Conservation (phyloP, 331 rosid genomes). For the Prunus yedoensis region DNA sequence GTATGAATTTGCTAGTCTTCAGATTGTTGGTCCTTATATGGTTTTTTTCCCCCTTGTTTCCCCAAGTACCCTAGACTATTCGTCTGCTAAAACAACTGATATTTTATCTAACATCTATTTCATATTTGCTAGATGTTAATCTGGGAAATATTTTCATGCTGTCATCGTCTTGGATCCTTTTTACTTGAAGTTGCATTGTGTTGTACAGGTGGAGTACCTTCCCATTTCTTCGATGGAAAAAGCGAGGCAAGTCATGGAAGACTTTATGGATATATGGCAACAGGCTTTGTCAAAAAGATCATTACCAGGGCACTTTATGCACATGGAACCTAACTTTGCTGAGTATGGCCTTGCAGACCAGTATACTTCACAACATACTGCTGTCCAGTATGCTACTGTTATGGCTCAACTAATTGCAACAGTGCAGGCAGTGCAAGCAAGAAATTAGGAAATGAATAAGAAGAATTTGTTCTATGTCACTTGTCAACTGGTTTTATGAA, state of each 20-base stretch:
- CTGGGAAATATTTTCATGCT: not conserved
- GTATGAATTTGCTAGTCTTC: not conserved
- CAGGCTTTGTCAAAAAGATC: conserved; percentile 73
- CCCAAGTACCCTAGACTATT: too few species aligned
- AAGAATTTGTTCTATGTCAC: conserved; percentile 3
- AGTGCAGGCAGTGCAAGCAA: conserved; percentile 49
- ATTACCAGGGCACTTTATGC: conserved; percentile 82
- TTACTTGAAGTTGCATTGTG: not conserved
- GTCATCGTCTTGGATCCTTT: not conserved
- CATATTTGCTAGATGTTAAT: not conserved
- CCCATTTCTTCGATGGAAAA: conserved; percentile 80
- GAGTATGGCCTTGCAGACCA: conserved; percentile 74
- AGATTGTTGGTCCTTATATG: not conserved
- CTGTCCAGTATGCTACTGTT: conserved; percentile 76
- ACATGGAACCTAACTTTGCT: conserved; percentile 62
- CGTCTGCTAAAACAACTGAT: too few species aligned
- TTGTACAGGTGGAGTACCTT: conserved; percentile 76
- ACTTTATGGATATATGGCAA: conserved; percentile 67
- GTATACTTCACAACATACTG: conserved; percentile 77
- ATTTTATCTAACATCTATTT: not conserved
- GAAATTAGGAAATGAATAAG: conserved; percentile 44
- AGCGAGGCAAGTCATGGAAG: conserved; percentile 71
- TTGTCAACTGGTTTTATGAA: conserved; percentile 4
- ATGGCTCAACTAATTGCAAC: conserved; percentile 77
- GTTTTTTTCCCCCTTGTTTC: too few species aligned